Conservation (phyloP, 345 rosid species). For the Gossypium rotundifolium region DNA sequence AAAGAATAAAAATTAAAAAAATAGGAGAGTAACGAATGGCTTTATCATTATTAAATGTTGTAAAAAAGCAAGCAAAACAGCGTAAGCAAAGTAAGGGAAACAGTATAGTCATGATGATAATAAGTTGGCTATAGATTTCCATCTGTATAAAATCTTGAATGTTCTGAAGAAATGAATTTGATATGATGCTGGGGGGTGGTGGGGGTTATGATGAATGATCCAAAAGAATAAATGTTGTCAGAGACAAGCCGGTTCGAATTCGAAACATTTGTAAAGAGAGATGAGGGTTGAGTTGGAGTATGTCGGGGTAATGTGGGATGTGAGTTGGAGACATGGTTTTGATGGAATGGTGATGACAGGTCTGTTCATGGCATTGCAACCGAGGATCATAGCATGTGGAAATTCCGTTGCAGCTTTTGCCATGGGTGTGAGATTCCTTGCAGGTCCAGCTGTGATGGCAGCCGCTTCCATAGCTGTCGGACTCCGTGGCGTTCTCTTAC, state of each 20-base stretch:
- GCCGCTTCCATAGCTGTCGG: constrained; percentile 95
- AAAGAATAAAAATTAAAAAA: too few relatives aligned
- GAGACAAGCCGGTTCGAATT: too few relatives aligned
- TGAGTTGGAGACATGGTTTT: constrained; percentile 20
- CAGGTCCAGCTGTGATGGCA: constrained; percentile 98
- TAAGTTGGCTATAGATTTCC: background rate
- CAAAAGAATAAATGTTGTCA: background rate
- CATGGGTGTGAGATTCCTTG: constrained; percentile 88
- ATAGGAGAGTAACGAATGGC: background rate
- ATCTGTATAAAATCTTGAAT: background rate
- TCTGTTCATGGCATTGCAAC: constrained; percentile 99
- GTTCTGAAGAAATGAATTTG: constrained; percentile 8
- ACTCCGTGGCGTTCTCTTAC: constrained; percentile 76
- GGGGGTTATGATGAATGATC: constrained; percentile 19
- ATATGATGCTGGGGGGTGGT: background rate
- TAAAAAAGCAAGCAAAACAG: constrained; percentile 22
- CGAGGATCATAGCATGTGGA: constrained; percentile 98
- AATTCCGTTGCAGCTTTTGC: constrained; percentile 83
- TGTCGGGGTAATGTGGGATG: too few relatives aligned
- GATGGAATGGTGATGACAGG: constrained; percentile 40
- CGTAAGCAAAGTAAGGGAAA: constrained; percentile 16
- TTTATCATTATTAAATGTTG: constrained; percentile 31
- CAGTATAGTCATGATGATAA: constrained; percentile 23
- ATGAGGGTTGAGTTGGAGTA: too few relatives aligned
- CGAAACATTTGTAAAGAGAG: too few relatives aligned